These are phyloP conservation scores for Ehretia macrophylla DNA, from an alignment of 257 asterid species.

Conservation along the genomic window DNA sequence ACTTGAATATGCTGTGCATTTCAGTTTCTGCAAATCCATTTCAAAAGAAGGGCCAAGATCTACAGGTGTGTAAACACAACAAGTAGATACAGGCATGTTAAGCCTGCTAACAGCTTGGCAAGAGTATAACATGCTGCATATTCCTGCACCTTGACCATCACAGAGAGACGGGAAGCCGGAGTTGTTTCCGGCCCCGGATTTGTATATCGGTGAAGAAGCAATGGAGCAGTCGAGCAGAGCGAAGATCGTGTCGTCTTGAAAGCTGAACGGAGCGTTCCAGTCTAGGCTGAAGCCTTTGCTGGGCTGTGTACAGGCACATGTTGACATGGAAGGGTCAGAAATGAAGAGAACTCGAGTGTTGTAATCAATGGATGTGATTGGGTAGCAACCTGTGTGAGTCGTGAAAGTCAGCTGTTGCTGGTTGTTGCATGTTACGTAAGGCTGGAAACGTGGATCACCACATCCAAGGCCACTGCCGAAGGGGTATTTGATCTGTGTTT, in stretches of 20 bases:
- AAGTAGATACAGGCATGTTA: slow-evolving; percentile 44
- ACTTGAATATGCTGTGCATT: slow-evolving; percentile 64
- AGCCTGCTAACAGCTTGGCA: slow-evolving; percentile 61
- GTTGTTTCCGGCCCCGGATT: slow-evolving; percentile 22
- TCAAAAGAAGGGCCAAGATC: slow-evolving; percentile 83
- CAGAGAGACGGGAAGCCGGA: slow-evolving; percentile 52
- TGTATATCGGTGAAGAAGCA: slow-evolving; percentile 46
- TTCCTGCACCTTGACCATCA: slow-evolving; percentile 46
- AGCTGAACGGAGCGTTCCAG: slow-evolving; percentile 68
- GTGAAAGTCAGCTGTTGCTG: slow-evolving; percentile 55
- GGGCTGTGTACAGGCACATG: slow-evolving; percentile 69
- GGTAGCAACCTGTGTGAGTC: slow-evolving; percentile 69
- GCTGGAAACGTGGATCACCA: slow-evolving; percentile 69
- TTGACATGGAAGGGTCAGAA: slow-evolving; percentile 74
- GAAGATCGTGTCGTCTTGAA: slow-evolving; percentile 52
- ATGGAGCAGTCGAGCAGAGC: slow-evolving; percentile 61
- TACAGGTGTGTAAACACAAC: slow-evolving; percentile 81
- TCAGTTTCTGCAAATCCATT: slow-evolving; percentile 61
- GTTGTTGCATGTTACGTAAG: slow-evolving; percentile 50
- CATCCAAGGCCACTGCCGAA: slow-evolving; percentile 75
- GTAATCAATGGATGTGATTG: slow-evolving; percentile 71
- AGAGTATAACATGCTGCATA: slow-evolving; percentile 56
- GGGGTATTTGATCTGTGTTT: slow-evolving; percentile 57
- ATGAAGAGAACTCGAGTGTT: slow-evolving; percentile 48
- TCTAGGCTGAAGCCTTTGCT: slow-evolving; percentile 80